Base-by-base conservation (phyloP, 352 stramenopile species). In the Globisporangium splendens region DNA sequence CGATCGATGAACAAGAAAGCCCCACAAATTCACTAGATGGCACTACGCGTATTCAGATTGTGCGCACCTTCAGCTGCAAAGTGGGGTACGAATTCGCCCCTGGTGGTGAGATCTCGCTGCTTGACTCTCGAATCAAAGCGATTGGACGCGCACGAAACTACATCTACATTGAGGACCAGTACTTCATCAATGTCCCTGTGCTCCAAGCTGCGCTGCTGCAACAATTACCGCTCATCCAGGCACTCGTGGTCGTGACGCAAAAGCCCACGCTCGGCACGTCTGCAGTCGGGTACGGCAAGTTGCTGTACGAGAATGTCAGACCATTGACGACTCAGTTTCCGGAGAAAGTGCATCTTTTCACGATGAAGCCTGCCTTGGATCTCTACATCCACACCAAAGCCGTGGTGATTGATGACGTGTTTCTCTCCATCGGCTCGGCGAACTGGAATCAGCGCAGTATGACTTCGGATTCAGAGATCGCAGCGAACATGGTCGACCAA, bases 301-400 rank as follows among this genome's bases (percentile, higher is more conserved):
- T 70, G 24, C 57, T 72, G 13, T 77, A 75, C 44, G 63, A 77
- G 17, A 75, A 75, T 63, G 10, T 78, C 12, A 43, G 61, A 31
- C 70, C 70, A 39, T 52, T 80, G n/a, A 22, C 63, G 20, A 42
- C 59, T 10, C 65, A 67, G 43, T 79, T 78, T 51, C 70, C 67
- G 8, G 39, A 62, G 55, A 78, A 78, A 56, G 59, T 75, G 20
- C 65, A 73, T 24, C 18, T 61, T 1, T 75, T 66, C 44, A 54
- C 54, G 20, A 54, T 65, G 3, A 64, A 58, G 12, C 38, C 55
- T 11, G n/a, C 31, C n/a, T 35, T 63, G 21, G 47, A 65, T 31
- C 61, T 88, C 21, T 89, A 83, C 61, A 58, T 89, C 18, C 79
- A 89, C 59, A 68, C 62, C 35, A 86, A 87, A 49, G 70, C 79